Percentiles rank a stretch among this genome's conserved stretches.
phyloP scores from a whole-genome alignment of 768 basidiomycete genomes.

The Lentinula lateritia region DNA sequence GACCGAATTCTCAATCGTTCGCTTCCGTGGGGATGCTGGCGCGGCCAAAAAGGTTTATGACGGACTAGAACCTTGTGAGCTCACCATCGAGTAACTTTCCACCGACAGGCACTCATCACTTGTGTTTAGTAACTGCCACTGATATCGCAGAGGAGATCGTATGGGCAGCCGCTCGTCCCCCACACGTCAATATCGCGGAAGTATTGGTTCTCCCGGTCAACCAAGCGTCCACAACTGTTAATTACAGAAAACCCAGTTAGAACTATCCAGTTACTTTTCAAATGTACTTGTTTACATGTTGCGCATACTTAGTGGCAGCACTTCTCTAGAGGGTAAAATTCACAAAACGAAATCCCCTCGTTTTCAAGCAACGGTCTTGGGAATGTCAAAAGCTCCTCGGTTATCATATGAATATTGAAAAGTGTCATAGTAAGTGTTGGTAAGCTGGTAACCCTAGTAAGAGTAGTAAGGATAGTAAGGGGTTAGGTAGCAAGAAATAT shows the following conservation, averaged over 20 bases:
- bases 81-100: not conserved
- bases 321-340: not conserved
- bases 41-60: constrained; percentile 89
- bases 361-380: no score
- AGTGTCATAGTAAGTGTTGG: no score
- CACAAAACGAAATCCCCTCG: no score
- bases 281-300: not conserved
- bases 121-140: constrained; percentile 58
- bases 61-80: constrained; percentile 80
- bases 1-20: constrained; percentile 88
- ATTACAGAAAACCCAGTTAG: constrained; percentile 41
- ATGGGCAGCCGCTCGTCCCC: constrained; percentile 88
- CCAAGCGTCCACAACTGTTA: constrained; percentile 66
- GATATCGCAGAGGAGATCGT: constrained; percentile 98
- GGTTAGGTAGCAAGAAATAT: not conserved
- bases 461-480: not conserved
- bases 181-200: constrained; percentile 90
- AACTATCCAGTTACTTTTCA: not conserved
- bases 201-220: constrained; percentile 73
- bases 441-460: not conserved
- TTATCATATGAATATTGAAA: no score
- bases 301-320: not conserved
- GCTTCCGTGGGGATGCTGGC: constrained; percentile 79
- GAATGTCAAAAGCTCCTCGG: no score
- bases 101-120: not conserved